These are phyloP conservation scores for Arabidopsis hybrid DNA, from an alignment of 441 rosid genomes.

Conservation along the genomic window DNA sequence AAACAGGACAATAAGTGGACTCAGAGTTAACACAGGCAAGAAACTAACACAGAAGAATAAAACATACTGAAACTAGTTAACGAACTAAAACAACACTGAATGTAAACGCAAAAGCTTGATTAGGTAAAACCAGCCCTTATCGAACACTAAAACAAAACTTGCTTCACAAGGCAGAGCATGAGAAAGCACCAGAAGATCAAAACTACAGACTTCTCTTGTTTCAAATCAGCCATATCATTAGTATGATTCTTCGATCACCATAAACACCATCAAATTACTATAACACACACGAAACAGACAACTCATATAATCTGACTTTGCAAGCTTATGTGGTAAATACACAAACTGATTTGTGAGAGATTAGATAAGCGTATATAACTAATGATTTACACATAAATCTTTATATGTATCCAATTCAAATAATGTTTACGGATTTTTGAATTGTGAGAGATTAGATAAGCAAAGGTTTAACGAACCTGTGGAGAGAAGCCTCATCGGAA, in stretches of 20 bases:
- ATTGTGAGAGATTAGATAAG: neutral
- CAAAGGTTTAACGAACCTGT: constrained; percentile 56
- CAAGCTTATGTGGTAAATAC: constrained; percentile 1
- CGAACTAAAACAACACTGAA: neutral
- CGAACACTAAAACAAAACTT: constrained; percentile 28
- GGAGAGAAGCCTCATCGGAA: constrained; percentile 77
- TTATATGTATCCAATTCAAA: neutral
- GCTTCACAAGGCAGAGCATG: constrained; percentile 35
- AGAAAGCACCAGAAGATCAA: neutral
- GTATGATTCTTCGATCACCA: neutral
- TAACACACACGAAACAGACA: neutral
- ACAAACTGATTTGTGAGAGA: neutral
- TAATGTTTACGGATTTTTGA: neutral
- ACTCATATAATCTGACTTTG: neutral
- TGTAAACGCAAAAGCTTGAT: neutral
- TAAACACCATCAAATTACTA: constrained; percentile 7
- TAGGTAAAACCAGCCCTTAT: neutral
- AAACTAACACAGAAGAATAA: neutral
- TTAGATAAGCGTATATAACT: neutral
- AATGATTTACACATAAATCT: neutral
- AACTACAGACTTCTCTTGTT: neutral
- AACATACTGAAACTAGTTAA: neutral
- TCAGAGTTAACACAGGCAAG: constrained; percentile 7
- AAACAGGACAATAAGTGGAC: constrained; percentile 11
- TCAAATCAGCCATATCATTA: neutral